phyloP scores from a whole-genome alignment of 768 basidiomycete species.

The Exidia glandulosa region DNA sequence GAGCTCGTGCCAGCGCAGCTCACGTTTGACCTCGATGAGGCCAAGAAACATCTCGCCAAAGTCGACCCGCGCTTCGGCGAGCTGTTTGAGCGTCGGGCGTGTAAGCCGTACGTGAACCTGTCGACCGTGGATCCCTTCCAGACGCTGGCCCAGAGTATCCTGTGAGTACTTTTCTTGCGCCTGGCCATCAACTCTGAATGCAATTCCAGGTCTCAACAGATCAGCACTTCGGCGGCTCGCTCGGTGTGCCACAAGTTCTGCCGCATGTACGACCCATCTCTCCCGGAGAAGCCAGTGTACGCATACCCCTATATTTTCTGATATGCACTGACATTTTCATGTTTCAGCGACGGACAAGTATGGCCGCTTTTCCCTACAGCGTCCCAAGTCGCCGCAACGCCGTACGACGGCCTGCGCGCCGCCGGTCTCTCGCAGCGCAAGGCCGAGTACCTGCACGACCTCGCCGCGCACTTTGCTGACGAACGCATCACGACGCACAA shows the following conservation, averaged over 20 bases:
- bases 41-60: slow-evolving; percentile 55
- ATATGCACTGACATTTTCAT: background rate
- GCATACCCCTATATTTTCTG: background rate
- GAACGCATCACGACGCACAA: slow-evolving; percentile 67
- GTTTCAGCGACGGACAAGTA: slow-evolving; percentile 4
- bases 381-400: slow-evolving; percentile 49
- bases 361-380: slow-evolving; percentile 62
- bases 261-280: slow-evolving; percentile 57
- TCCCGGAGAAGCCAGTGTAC: slow-evolving; percentile 51
- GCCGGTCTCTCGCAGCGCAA: slow-evolving; percentile 80
- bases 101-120: slow-evolving; percentile 66
- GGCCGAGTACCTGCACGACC: slow-evolving; percentile 77
- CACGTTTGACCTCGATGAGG: slow-evolving; percentile 67
- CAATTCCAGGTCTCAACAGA: slow-evolving; percentile 54
- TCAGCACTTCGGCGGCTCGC: slow-evolving; percentile 78
- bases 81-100: slow-evolving; percentile 52
- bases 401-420: slow-evolving; percentile 46
- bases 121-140: slow-evolving; percentile 76
- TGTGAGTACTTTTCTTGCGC: slow-evolving; percentile 32
- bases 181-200: background rate
- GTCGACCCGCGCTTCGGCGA: slow-evolving; percentile 62
- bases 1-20: slow-evolving; percentile 56
- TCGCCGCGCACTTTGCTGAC: slow-evolving; percentile 71
- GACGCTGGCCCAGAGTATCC: slow-evolving; percentile 63
- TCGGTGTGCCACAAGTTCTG: slow-evolving; percentile 74